Percentiles rank a stretch among this genome's conserved stretches.
Evolutionary conservation across 2,329 filamentous ascomycete genomes (phyloP).

Genomic region (Xylariomycetidae sp.): DNA sequence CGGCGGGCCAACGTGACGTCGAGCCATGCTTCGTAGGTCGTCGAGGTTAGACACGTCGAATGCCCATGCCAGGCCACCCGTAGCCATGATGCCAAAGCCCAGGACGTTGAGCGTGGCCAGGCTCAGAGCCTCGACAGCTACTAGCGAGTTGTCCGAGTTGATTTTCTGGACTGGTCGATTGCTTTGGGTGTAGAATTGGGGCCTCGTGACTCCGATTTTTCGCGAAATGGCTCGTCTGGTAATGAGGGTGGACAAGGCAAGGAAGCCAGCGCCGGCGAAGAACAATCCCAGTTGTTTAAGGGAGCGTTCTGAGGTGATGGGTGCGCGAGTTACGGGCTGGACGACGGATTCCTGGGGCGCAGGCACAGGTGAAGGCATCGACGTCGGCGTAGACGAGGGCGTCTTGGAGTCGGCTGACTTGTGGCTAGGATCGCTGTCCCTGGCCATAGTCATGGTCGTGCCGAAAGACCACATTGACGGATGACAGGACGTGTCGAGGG

Average conservation of each 20-base stretch:
- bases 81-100: constrained; percentile 66
- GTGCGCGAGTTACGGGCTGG: constrained; percentile 5
- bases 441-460: constrained; percentile 29
- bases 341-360: constrained; percentile 12
- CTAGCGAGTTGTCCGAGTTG: constrained; percentile 56
- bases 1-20: constrained; percentile 30
- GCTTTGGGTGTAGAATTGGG: constrained; percentile 66
- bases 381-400: constrained; percentile 2
- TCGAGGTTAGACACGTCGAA: constrained; percentile 68
- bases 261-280: constrained; percentile 68
- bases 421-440: constrained; percentile 18
- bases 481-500: not conserved
- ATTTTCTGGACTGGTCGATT: constrained; percentile 36
- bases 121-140: constrained; percentile 77
- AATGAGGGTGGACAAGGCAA: constrained; percentile 64
- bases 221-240: constrained; percentile 64
- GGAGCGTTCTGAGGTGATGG: constrained; percentile 40
- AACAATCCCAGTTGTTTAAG: constrained; percentile 63
- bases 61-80: constrained; percentile 68
- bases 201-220: constrained; percentile 55
- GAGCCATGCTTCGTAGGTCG: constrained; percentile 54
- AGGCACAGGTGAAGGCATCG: constrained; percentile 3
- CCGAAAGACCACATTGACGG: constrained; percentile 28
- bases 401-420: constrained; percentile 2
- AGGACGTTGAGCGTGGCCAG: constrained; percentile 82